These are phyloP conservation scores for Histomonas meleagridis DNA, from an alignment of 208 protist genomes.

Conservation along the genomic window DNA sequence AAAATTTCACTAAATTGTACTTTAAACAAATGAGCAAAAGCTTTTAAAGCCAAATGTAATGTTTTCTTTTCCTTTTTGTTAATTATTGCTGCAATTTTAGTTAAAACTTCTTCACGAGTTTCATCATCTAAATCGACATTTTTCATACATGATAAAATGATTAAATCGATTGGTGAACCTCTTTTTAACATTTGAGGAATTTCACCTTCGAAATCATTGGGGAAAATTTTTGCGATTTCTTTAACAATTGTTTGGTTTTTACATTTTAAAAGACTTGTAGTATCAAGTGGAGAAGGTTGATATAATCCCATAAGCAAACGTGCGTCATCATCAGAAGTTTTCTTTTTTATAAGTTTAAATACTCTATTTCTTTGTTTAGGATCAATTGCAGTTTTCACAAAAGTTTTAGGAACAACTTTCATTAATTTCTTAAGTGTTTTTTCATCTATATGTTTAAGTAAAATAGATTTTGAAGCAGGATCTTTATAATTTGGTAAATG, in stretches of 20 bases:
- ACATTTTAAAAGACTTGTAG: background rate
- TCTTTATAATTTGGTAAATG: background rate
- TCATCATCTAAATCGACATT: background rate
- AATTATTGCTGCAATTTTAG: background rate
- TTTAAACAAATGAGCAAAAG: background rate
- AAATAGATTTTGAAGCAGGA: background rate
- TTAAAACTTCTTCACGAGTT: background rate
- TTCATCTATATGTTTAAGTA: background rate
- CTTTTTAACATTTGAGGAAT: background rate
- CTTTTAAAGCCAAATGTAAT: background rate
- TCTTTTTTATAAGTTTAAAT: background rate
- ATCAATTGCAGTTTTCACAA: background rate
- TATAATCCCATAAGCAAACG: background rate
- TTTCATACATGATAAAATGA: background rate
- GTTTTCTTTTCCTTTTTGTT: background rate
- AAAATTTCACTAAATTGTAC: background rate
- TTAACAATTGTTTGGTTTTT: background rate
- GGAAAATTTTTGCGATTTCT: background rate
- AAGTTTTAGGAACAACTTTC: background rate
- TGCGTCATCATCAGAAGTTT: background rate
- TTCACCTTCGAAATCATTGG: background rate
- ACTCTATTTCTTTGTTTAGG: background rate
- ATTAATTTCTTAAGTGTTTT: background rate
- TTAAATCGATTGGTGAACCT: background rate
- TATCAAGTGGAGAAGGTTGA: background rate